Base-by-base conservation (phyloP, 345 rosid genomes). In the Bruguiera gymnorhiza region DNA sequence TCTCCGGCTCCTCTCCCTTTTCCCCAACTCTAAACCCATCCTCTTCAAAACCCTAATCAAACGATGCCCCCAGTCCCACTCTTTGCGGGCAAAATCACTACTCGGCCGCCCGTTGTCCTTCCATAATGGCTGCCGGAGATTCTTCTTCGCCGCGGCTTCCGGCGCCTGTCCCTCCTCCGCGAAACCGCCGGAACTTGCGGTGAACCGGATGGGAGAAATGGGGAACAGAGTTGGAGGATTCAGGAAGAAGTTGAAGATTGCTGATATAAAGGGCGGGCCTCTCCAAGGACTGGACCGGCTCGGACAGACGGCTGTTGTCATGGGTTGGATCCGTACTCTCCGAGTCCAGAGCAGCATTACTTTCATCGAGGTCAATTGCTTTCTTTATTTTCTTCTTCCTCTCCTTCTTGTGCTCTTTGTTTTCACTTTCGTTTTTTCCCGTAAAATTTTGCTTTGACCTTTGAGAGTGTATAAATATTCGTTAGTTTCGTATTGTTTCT, bases 241-340 rank as follows among this genome's bases (percentile, higher is more conserved):
- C 48, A 80, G 89, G 83, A 88, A 69, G 82, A 90, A 84, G 75
- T 32, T 87, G 88, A 95, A 75, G 87, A 72, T 95, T 68, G 84
- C 79, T 8, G 89, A 95, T 69, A 76, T 90, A n/a, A 92, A 88
- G 83, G 92, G 97, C 70, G 94, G 92, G 9, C 69, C 78, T 1
- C 86, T 84, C 59, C 81, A 86, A 82, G 97, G 97, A 0, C 56
- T 92, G 68, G 74, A 70, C 56, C 86, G 86, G 21, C 81, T 95
- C 24, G 97, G 96, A 46, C 80, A 84, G 78, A 84, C 74, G 19
- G 78, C 90, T 54, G 82, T 76, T 66, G 86, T 88, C 18, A 70
- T 73, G 87, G 99, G 99, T 21, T 95, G 99, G 99, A 94, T 95
- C 8, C 87, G 97, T 24, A 92, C 97, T 21, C 85, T 95, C 60